phyloP scores from a whole-genome alignment of 768 basidiomycete genomes.

The Favolaschia claudopus region DNA sequence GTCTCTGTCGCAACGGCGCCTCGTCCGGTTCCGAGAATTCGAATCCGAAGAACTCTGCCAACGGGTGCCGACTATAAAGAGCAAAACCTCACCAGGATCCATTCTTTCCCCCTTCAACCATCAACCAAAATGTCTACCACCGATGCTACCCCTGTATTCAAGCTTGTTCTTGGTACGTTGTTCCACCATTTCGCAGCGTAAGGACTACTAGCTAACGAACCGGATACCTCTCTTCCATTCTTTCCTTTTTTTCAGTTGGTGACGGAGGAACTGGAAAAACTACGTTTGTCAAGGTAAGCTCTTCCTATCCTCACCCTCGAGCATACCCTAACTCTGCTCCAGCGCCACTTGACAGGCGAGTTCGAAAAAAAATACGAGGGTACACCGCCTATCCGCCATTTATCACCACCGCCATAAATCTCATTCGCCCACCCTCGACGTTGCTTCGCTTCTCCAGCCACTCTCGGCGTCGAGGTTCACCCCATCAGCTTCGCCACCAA shows the following conservation, averaged over 20 bases:
- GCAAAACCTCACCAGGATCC: too few species aligned
- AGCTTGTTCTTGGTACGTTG: conserved; percentile 95
- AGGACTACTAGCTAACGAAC: conserved; percentile 35
- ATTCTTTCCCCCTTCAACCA: too few species aligned
- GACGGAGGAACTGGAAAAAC: conserved; percentile 99
- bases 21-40: too few species aligned
- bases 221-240: conserved; percentile 43
- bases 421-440: conserved; percentile 27
- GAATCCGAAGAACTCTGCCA: too few species aligned
- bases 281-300: conserved; percentile 92
- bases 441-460: conserved; percentile 63
- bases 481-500: conserved; percentile 96
- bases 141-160: too few species aligned
- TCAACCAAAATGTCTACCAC: too few species aligned
- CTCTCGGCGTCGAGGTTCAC: conserved; percentile 99
- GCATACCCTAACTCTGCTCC: conserved; percentile 64
- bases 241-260: conserved; percentile 81
- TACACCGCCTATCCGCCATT: conserved; percentile 45
- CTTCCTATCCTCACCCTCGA: conserved; percentile 22
- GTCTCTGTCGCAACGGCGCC: too few species aligned
- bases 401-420: conserved; percentile 20
- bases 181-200: background rate
- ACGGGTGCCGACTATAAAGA: too few species aligned
- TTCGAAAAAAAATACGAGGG: conserved; percentile 99
- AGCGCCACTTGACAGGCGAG: conserved; percentile 99